Percentiles rank a stretch among this genome's conserved stretches.
Conservation (phyloP, 1,139 yeast species). For the Kodamaea anthophila region DNA sequence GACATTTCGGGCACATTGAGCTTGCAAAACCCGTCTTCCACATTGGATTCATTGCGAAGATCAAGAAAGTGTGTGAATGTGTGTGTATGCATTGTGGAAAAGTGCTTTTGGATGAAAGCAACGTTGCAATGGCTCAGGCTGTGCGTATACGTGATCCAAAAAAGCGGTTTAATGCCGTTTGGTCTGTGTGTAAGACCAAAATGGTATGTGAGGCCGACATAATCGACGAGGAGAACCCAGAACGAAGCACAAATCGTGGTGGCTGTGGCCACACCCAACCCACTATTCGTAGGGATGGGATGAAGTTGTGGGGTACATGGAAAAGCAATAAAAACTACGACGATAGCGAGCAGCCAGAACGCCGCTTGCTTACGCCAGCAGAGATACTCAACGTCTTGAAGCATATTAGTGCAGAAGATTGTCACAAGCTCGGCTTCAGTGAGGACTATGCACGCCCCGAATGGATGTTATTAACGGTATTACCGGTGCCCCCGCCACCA, state of each 20-base stretch:
- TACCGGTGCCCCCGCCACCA: conserved; percentile 99
- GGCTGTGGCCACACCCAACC: conserved; percentile 99
- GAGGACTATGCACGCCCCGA: conserved; percentile 98
- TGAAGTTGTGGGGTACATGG: conserved; percentile 97
- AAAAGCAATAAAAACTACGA: conserved; percentile 74
- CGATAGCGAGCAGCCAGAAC: conserved; percentile 88
- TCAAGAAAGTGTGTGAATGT: conserved; percentile 92
- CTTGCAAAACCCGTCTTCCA: conserved; percentile 98
- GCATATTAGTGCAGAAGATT: conserved; percentile 84
- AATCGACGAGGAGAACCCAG: conserved; percentile 51
- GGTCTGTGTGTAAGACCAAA: conserved; percentile 86
- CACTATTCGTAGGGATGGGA: conserved; percentile 89
- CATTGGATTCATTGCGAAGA: conserved; percentile 88
- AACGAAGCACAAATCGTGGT: conserved; percentile 62
- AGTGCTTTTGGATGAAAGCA: conserved; percentile 76
- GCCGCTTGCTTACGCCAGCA: conserved; percentile 78
- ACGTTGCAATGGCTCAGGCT: conserved; percentile 85
- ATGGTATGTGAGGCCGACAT: conserved; percentile 93
- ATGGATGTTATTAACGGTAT: conserved; percentile 93
- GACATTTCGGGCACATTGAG: conserved; percentile 98
- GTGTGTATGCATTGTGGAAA: conserved; percentile 99
- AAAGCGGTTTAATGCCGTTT: conserved; percentile 92
- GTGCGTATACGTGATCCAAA: conserved; percentile 88
- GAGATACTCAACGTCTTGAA: conserved; percentile 89
- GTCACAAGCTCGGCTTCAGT: conserved; percentile 77